A percentile compares a stretch with the other conserved stretches of the same genome.
Evolutionary conservation across 2,329 filamentous ascomycete genomes (phyloP).

Genomic region (Corynespora cassiicola): DNA sequence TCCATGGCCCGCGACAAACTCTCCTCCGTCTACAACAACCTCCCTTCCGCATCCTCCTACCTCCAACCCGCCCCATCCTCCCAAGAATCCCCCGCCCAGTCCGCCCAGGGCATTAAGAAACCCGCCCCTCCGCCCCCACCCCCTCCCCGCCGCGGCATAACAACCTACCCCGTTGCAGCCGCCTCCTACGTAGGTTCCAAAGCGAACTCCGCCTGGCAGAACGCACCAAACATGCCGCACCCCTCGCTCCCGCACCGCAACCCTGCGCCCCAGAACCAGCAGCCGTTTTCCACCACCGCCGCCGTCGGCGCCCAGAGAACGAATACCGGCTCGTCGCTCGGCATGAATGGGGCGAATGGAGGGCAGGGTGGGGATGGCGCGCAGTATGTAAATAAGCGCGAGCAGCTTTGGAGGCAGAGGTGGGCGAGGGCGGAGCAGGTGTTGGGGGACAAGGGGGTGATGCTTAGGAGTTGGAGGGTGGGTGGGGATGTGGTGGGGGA

Average conservation of each 20-base stretch:
- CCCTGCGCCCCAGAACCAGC: slow-evolving; percentile 20
- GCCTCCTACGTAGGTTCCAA: slow-evolving; percentile 47
- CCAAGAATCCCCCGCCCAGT: slow-evolving; percentile 17
- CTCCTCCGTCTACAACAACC: slow-evolving; percentile 46
- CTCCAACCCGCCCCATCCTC: slow-evolving; percentile 13
- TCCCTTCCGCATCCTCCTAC: slow-evolving; percentile 42
- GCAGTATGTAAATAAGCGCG: slow-evolving; percentile 65
- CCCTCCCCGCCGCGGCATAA: slow-evolving; percentile 43
- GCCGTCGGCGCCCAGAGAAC: slow-evolving; percentile 23
- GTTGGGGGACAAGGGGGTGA: slow-evolving; percentile 70
- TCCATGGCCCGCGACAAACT: slow-evolving; percentile 47
- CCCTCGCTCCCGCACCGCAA: slow-evolving; percentile 29
- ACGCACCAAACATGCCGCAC: slow-evolving; percentile 37
- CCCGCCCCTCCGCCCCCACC: slow-evolving; percentile 38
- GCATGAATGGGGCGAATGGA: slow-evolving; percentile 19
- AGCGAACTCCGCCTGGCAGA: slow-evolving; percentile 41
- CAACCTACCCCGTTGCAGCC: slow-evolving; percentile 45
- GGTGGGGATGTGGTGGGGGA: slow-evolving; percentile 74
- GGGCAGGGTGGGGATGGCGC: slow-evolving; percentile 20
- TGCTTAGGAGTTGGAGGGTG: slow-evolving; percentile 74
- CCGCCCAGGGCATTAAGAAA: slow-evolving; percentile 18
- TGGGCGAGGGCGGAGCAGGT: slow-evolving; percentile 69
- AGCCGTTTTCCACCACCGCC: slow-evolving; percentile 34
- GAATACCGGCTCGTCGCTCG: slow-evolving; percentile 31
- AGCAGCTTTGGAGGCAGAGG: slow-evolving; percentile 74